A percentile compares a stretch with the other conserved stretches of the same genome.
Evolutionary conservation across 345 rosid species (phyloP).

Genomic region (Eucalyptus shirleyi): DNA sequence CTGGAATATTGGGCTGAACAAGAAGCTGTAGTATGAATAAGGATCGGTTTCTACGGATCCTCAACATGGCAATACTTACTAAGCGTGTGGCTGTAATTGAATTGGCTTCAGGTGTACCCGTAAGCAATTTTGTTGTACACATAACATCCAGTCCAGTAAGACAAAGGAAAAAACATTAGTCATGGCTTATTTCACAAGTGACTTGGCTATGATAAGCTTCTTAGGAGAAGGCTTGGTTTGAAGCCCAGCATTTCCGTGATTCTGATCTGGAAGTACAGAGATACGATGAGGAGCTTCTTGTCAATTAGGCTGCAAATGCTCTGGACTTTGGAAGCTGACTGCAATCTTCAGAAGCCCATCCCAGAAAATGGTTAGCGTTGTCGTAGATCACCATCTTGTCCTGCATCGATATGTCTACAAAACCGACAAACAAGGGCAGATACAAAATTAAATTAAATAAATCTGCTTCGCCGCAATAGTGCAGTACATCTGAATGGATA

Average conservation of each 20-base stretch:
- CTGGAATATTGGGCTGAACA: neutral
- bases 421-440: neutral
- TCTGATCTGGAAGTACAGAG: neutral
- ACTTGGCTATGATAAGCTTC: neutral
- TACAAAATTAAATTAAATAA: neutral
- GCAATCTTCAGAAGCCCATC: constrained; percentile 23
- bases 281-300: neutral
- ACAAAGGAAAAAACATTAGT: neutral
- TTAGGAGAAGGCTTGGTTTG: neutral
- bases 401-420: constrained; percentile 81
- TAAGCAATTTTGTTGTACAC: neutral
- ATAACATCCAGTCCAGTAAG: neutral
- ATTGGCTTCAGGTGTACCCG: neutral
- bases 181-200: neutral
- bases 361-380: constrained; percentile 58
- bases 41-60: too few species aligned
- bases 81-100: neutral
- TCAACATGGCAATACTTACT: neutral
- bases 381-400: constrained; percentile 74
- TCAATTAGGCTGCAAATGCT: neutral
- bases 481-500: neutral
- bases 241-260: neutral
- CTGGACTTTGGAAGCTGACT: neutral
- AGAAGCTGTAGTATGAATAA: too few species aligned
- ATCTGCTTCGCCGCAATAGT: neutral